Evolutionary conservation across 768 basidiomycete species (phyloP).

Genomic region (Suillus weaverae): DNA sequence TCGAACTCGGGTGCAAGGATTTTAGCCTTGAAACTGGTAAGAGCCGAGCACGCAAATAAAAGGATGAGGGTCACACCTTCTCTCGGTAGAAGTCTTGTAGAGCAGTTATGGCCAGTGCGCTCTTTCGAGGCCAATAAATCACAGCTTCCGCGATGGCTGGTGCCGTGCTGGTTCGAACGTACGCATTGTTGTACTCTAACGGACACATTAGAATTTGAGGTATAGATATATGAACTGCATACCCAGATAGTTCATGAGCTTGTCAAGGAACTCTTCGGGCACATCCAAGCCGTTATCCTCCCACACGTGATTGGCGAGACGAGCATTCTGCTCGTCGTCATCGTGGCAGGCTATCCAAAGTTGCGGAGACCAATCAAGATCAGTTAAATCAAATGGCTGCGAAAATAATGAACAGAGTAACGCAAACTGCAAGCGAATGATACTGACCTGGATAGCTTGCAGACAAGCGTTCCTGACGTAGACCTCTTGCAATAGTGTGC

Average conservation of each 20-base stretch:
- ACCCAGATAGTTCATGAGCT: constrained; percentile 73
- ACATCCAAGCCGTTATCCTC: constrained; percentile 95
- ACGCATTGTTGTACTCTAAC: constrained; percentile 74
- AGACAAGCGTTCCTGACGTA: constrained; percentile 86
- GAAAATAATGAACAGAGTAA: constrained; percentile 1
- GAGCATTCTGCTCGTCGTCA: constrained; percentile 83
- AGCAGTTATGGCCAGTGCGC: constrained; percentile 45
- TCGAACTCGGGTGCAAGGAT: constrained; percentile 91
- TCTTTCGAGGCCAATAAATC: constrained; percentile 64
- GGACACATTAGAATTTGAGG: not conserved
- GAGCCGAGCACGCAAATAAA: not conserved
- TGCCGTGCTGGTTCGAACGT: constrained; percentile 75
- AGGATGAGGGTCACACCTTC: constrained; percentile 49
- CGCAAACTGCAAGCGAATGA: not conserved
- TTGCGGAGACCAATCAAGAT: constrained; percentile 88
- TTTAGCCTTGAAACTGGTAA: constrained; percentile 56
- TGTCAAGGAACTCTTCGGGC: constrained; percentile 56
- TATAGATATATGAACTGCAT: constrained; percentile 16
- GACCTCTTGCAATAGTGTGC: constrained; percentile 82
- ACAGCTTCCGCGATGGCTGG: constrained; percentile 76
- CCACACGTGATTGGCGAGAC: constrained; percentile 82
- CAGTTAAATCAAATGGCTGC: constrained; percentile 92
- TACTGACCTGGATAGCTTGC: constrained; percentile 80
- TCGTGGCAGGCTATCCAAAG: constrained; percentile 90
- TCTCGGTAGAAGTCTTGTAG: constrained; percentile 80